A percentile compares a stretch with the other conserved stretches of the same genome.
Evolutionary conservation across 306 rosid species (phyloP).

Genomic region (Prunus davidiana): DNA sequence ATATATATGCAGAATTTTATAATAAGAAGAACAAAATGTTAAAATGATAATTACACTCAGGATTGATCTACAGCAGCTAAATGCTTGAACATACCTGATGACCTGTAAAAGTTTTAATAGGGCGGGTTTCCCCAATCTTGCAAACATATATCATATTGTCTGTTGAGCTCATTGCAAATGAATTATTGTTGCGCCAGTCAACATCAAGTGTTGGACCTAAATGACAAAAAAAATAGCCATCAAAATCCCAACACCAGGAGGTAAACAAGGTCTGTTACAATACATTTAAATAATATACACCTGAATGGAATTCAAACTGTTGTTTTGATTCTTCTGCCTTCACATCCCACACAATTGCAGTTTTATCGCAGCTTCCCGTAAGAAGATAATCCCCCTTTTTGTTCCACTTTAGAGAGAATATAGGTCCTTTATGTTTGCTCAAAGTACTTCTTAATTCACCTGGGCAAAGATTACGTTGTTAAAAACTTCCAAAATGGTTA

Average conservation of each 20-base stretch:
- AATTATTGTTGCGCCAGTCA: constrained; percentile 89
- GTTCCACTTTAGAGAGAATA: constrained; percentile 93
- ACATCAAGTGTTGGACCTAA: constrained; percentile 95
- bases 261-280: background rate
- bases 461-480: constrained; percentile 27
- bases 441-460: constrained; percentile 84
- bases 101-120: constrained; percentile 76
- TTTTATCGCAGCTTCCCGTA: constrained; percentile 92
- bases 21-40: background rate
- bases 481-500: background rate
- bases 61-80: background rate
- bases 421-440: constrained; percentile 86
- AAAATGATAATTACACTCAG: background rate
- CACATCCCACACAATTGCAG: constrained; percentile 96
- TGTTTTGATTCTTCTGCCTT: constrained; percentile 86
- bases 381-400: constrained; percentile 93
- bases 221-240: constrained; percentile 13
- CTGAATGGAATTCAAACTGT: constrained; percentile 90
- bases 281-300: constrained; percentile 28
- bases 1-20: background rate
- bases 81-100: constrained; percentile 64
- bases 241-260: constrained; percentile 20
- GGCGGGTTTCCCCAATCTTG: constrained; percentile 82
- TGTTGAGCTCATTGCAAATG: constrained; percentile 91
- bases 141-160: constrained; percentile 85